These are phyloP conservation scores for Mycena vitilis DNA, from an alignment of 768 basidiomycete genomes.

Conservation along the genomic window DNA sequence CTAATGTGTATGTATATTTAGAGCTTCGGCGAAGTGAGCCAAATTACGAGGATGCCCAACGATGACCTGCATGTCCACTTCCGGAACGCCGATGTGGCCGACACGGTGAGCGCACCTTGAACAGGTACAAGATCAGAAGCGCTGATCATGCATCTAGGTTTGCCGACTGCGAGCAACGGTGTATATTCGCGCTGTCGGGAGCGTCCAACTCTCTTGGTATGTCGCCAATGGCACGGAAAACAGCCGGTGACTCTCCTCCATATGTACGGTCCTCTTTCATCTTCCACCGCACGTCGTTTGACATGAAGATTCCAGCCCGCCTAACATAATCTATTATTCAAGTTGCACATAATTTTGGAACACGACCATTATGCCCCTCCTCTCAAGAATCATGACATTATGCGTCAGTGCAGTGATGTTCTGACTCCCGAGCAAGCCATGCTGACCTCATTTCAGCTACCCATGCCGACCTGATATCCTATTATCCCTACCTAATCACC, in stretches of 20 bases:
- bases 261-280: conserved; percentile 1
- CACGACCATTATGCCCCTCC: conserved; percentile 35
- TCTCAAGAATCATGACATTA: conserved; percentile 32
- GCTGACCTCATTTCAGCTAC: conserved; percentile 22
- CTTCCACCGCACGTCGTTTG: neutral
- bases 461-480: conserved; percentile 29
- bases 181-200: conserved; percentile 79
- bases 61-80: conserved; percentile 85
- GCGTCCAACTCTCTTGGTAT: conserved; percentile 82
- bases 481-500: conserved; percentile 24
- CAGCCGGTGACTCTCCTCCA: conserved; percentile 46
- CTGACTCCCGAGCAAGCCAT: too few relatives aligned
- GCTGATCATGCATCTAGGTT: conserved; percentile 56
- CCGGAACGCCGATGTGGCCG: conserved; percentile 79
- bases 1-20: conserved; percentile 41
- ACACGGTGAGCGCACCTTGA: conserved; percentile 65
- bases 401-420: conserved; percentile 23
- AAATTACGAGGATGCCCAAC: conserved; percentile 79
- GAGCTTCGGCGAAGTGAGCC: conserved; percentile 82
- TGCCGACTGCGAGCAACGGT: conserved; percentile 84
- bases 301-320: conserved; percentile 12
- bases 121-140: neutral
- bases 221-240: conserved; percentile 53
- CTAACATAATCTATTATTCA: conserved; percentile 19
- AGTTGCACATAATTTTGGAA: conserved; percentile 33